Evolutionary conservation across 352 stramenopile species (phyloP), one percentile per base, ranked within the genome.

Genomic region (Globisporangium sylvaticum): DNA sequence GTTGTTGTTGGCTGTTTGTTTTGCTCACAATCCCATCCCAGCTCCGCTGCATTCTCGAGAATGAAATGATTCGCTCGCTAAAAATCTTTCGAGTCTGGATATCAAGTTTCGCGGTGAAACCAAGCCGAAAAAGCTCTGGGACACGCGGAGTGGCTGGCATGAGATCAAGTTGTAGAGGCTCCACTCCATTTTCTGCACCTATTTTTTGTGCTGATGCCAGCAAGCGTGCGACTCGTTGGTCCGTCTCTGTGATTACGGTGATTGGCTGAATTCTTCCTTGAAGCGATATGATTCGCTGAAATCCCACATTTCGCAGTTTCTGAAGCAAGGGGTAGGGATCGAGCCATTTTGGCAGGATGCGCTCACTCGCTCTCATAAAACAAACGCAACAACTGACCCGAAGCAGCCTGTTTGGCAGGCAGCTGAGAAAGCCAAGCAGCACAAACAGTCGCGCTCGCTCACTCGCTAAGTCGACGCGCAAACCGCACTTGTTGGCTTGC

Each of bases 291-390:
- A 65, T 64, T 64, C 24, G 27, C 39, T 56, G 27, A 54, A 55
- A 56, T 56, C 6, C 7, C 24, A 5, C n/a, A 0, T 9, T 12
- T 55, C 8, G 59, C 39, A 22, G 44, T 46, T 65, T 65, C 44
- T 64, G 58, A 64, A 64, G 58, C 44, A 56, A 54, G 46, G 7
- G 42, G 34, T 32, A 34, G 31, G 25, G 31, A n/a, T n/a, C 14
- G 31, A 54, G n/a, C n/a, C 48, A 29, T 54, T 54, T 24, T 60
- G 14, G 7, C 15, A n/a, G 39, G 37, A 48, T 50, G 42, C 18
- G 18, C 42, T 50, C 42, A 9, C 42, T 50, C 42, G 42, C 39
- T 48, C 39, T 48, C 39, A 48, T 48, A 48, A 48, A 48, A n/a
- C 39, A 48, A 20, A n/a, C 39, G 15, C 15, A 48, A 15, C 37